Percentiles rank a stretch among this genome's conserved stretches.
Evolutionary conservation across 441 rosid genomes (phyloP).

Genomic region (Isatis lusitanica): DNA sequence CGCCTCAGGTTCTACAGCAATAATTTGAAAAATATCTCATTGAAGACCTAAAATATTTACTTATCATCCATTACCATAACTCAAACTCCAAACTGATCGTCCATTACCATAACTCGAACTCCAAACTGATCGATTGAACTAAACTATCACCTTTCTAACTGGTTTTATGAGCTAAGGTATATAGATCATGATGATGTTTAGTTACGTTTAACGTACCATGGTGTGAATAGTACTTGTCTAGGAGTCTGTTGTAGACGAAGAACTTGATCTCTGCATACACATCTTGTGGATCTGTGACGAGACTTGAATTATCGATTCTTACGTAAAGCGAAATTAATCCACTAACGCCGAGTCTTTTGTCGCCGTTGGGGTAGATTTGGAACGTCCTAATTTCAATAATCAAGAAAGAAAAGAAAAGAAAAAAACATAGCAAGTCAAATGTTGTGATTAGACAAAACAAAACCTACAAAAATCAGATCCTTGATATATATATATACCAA

Average conservation of each 20-base stretch:
- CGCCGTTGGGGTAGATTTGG: slow-evolving; percentile 19
- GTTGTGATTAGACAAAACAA: not conserved
- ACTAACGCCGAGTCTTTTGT: no score
- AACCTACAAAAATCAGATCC: not conserved
- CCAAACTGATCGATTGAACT: no score
- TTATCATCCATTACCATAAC: no score
- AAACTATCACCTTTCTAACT: no score
- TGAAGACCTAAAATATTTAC: no score
- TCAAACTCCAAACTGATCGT: no score
- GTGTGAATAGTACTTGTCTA: no score
- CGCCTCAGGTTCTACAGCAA: slow-evolving; percentile 1
- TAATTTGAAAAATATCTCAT: not conserved
- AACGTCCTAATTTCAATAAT: slow-evolving; percentile 16
- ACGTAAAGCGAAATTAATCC: slow-evolving; percentile 14
- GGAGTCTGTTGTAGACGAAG: not conserved
- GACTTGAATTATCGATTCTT: slow-evolving; percentile 1
- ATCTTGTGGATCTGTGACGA: not conserved
- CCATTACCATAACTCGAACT: no score
- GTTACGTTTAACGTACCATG: no score
- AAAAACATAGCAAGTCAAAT: not conserved
- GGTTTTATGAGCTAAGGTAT: no score
- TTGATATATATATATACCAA: not conserved
- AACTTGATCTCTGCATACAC: slow-evolving; percentile 30
- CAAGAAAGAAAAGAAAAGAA: no score
- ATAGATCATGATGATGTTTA: no score